Base-by-base conservation (phyloP, 306 rosid species). In the Coriaria nepalensis region DNA sequence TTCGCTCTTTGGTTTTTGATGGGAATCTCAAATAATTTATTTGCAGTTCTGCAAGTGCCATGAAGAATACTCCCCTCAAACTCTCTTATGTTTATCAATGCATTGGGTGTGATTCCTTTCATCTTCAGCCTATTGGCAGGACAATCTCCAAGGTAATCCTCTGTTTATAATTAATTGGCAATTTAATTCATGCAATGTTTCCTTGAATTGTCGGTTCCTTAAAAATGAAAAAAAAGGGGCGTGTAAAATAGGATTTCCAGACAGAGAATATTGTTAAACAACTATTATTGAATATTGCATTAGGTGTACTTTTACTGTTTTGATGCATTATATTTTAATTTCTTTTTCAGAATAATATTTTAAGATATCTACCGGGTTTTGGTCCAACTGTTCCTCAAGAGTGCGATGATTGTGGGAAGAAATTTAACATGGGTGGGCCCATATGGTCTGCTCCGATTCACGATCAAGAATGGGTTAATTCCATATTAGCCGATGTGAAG, bases 391-490 rank as follows among this genome's bases (percentile, higher is more conserved):
- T 85, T 77, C 73, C 83, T 54, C 94, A 79, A 75, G 94, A 82
- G 12, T 90, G 98, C 71, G 71, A 64, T 43, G 87, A 90, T 58
- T 85, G 96, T 71, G 94, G 98, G 63, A 90, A 77, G 70, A 90
- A 79, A 40, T 90, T 77, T 64, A 75, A 75, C 60, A 85, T 90
- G 98, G 96, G 96, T 32, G 98, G 96, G 43, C 95, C 95, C 60
- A 79, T 90, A 64, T 90, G 98, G 96, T 82, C 94, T 61, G 94
- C 96, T 63, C 81, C 96, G 7, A 85, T 90, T 52, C 98, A 90
- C 12, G 93, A 85, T 67, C 96, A 82, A 73, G 96, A 85, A 43
- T 85, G 95, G 96, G 98, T 85, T 40, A 37, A 78, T 61, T 86
- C 93, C 65, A 81, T 79, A 33, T 74, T 90, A 10, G 69, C 79